These are phyloP conservation scores for Closterium sp. DNA, from an alignment of 139 green algal species.

Conservation along the genomic window DNA sequence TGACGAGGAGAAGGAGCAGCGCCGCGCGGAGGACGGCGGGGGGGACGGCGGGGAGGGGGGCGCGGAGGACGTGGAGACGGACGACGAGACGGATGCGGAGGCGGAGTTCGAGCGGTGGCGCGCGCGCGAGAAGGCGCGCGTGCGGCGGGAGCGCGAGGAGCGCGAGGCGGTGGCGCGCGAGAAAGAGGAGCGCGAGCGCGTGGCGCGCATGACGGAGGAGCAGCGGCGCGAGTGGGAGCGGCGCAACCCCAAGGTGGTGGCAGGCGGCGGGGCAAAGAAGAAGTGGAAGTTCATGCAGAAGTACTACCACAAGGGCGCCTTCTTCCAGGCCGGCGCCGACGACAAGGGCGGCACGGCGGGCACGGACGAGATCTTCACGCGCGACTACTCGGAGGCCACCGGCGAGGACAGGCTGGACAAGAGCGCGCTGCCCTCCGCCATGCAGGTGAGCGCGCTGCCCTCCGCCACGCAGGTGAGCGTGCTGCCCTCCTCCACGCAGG, in stretches of 20 bases:
- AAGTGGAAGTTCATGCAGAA: slow-evolving; percentile 91
- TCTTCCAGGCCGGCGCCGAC: slow-evolving; percentile 72
- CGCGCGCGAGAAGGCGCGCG: slow-evolving; percentile 72
- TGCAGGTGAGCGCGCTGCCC: slow-evolving; percentile 69
- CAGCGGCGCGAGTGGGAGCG: slow-evolving; percentile 70
- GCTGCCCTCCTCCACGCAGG: slow-evolving; percentile 81
- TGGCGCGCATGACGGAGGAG: slow-evolving; percentile 83
- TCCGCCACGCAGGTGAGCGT: not conserved
- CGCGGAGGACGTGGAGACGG: slow-evolving; percentile 72
- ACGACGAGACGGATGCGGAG: slow-evolving; percentile 70
- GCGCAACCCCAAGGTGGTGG: slow-evolving; percentile 68
- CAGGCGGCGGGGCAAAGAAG: slow-evolving; percentile 54
- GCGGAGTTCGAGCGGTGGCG: slow-evolving; percentile 83
- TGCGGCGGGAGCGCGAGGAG: slow-evolving; percentile 65
- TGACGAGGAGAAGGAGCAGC: slow-evolving; percentile 60
- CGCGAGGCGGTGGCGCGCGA: slow-evolving; percentile 54
- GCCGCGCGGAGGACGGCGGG: slow-evolving; percentile 54
- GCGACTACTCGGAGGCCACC: slow-evolving; percentile 85
- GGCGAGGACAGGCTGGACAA: slow-evolving; percentile 91
- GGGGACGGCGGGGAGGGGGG: slow-evolving; percentile 29
- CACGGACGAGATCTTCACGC: slow-evolving; percentile 54
- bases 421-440: slow-evolving; percentile 81
- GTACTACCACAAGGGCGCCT: slow-evolving; percentile 98
- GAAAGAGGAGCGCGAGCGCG: slow-evolving; percentile 66
- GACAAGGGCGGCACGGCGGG: slow-evolving; percentile 62